Evolutionary conservation across 2,329 filamentous ascomycete species (phyloP), one percentile per base, ranked within the genome.

Genomic region (Pseudogymnoascus sp.): DNA sequence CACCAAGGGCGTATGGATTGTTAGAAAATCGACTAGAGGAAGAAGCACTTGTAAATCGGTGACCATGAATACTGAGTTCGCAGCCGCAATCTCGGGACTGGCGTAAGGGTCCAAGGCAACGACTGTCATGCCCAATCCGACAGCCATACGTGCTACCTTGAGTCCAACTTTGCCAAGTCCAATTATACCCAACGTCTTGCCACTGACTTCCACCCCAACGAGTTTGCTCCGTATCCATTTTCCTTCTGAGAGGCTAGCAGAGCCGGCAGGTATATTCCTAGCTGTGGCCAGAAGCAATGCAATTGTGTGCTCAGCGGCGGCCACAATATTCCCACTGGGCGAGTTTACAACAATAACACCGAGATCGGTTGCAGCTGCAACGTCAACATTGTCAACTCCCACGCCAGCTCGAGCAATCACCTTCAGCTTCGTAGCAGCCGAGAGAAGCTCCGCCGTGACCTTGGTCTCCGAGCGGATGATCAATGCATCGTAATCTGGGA

Each of bases 81-180:
- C 81, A 3, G 81, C 79, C 2, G 90, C 90, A 43, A 93, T 81
- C n/a, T 88, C 85, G 0, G 83, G 80, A 66, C 88, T 90, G 1
- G 90, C 90, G 73, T 92, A 93, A 0, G 90, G 90, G 69, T 93
- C 90, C 62, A 90, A 83, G 0, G 89, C 90, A 14, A 87, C 76
- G 11, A 93, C 83, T 45, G 83, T 84, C 90, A 93, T 93, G 0
- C 89, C 89, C 25, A 93, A 77, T 0, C 90, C 90, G 62, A 87
- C 87, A 7, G 88, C 89, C 78, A 92, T 88, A n/a, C 89, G 81
- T 16, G 90, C 90, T 14, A 93, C 90, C 61, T 89, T 90, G 72
- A 93, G 80, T 21, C 90, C 90, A 28, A 93, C 90, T 78, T 93
- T 93, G n/a, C 90, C 90, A 25, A 93, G 77, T 1, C 90, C 90